Conservation (phyloP, 1,284 basidiomycete genomes). For the Trichosporon sp. region DNA sequence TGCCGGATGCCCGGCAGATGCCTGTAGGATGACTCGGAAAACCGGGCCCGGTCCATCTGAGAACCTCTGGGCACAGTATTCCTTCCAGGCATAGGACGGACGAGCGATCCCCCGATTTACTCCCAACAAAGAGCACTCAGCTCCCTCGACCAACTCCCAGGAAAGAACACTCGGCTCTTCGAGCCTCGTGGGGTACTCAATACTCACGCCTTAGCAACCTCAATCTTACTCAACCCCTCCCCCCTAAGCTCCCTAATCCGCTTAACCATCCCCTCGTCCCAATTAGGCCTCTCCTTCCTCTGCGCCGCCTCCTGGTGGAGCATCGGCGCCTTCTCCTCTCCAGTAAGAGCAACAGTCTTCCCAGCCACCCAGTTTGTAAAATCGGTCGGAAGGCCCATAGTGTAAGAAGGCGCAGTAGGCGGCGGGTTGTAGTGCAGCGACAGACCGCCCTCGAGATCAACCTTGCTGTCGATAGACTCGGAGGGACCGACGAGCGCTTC, state of each 20-base stretch:
- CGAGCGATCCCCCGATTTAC: no score
- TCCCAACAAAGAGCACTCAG: no score
- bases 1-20: no score
- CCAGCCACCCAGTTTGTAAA: conserved; percentile 38
- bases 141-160: no score
- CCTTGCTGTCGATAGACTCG: conserved; percentile 2
- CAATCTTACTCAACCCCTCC: conserved; percentile 25
- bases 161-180: no score
- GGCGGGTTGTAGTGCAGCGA: conserved; percentile 43
- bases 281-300: conserved; percentile 11
- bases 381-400: conserved; percentile 32
- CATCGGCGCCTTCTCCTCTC: conserved; percentile 29
- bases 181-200: no score
- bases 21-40: no score
- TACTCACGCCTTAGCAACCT: conserved; percentile 38
- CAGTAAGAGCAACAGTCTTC: conserved; percentile 26
- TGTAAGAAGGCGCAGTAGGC: conserved; percentile 39
- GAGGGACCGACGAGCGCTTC: conserved; percentile 5
- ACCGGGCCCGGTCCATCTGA: no score
- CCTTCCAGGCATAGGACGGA: no score
- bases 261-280: conserved; percentile 23
- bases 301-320: background rate
- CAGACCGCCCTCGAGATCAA: conserved; percentile 17
- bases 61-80: no score
- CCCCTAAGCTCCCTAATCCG: conserved; percentile 29